A percentile compares a stretch with the other conserved stretches of the same genome.
Evolutionary conservation across 202 grass and related monocot species (phyloP).

Genomic region (Panicum hallii): DNA sequence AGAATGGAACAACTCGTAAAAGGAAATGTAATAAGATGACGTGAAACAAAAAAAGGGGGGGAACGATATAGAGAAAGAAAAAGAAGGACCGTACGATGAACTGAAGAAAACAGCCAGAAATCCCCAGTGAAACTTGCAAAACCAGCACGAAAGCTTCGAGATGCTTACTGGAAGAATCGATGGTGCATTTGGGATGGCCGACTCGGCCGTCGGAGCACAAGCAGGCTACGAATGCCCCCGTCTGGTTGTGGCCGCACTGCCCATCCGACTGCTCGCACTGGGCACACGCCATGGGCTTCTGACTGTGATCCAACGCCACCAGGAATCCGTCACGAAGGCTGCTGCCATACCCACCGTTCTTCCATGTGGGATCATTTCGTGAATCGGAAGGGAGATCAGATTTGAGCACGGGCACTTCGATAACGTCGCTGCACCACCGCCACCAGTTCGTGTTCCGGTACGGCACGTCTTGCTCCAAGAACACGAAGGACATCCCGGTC

Average conservation of each 20-base stretch:
- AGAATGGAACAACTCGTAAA: no score
- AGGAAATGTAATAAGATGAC: no score
- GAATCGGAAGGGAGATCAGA: fast-evolving
- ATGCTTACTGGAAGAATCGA: not conserved
- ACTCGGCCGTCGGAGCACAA: not conserved
- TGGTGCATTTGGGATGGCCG: fast-evolving
- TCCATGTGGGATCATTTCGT: not conserved
- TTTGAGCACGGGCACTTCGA: not conserved
- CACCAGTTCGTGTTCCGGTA: not conserved
- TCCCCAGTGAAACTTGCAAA: no score
- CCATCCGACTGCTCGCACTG: conserved; percentile 31
- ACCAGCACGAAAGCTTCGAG: not conserved
- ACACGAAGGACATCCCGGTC: not conserved
- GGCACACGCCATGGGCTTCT: fast-evolving
- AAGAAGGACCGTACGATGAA: not conserved
- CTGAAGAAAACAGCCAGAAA: not conserved
- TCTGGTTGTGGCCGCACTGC: conserved; percentile 16
- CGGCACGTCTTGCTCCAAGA: not conserved
- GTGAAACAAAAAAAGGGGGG: no score
- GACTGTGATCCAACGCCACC: not conserved
- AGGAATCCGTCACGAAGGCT: conserved; percentile 42
- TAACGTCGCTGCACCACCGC: fast-evolving
- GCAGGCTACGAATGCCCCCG: not conserved
- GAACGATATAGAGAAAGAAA: not conserved
- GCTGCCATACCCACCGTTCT: not conserved